Evolutionary conservation across 345 rosid genomes (phyloP).

Genomic region (Zanthoxylum bungeanum): DNA sequence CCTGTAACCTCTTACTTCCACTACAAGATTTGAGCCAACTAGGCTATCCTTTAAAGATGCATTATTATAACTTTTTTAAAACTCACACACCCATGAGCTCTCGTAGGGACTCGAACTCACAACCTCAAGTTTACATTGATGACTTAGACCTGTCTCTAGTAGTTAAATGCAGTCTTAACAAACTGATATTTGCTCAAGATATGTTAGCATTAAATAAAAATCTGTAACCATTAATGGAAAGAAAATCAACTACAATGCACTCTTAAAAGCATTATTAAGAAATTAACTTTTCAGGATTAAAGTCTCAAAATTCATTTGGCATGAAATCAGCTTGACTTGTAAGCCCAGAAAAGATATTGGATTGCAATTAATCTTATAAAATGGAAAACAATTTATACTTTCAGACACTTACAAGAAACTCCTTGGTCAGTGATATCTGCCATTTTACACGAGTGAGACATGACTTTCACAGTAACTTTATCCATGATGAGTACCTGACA

Average conservation of each 20-base stretch:
- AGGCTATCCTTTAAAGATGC: no score
- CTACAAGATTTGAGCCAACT: no score
- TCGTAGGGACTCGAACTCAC: no score
- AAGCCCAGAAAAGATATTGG: not conserved
- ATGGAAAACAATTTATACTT: not conserved
- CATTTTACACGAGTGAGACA: constrained; percentile 90
- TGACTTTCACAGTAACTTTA: constrained; percentile 82
- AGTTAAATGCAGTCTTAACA: not conserved
- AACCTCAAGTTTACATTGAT: no score
- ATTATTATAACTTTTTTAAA: no score
- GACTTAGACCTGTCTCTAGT: no score
- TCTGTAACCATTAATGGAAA: not conserved
- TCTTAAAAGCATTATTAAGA: not conserved
- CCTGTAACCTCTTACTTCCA: no score
- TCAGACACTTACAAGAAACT: constrained; percentile 65
- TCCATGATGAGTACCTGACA: constrained; percentile 87
- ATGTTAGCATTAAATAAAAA: not conserved
- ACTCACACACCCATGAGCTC: no score
- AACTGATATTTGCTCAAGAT: not conserved
- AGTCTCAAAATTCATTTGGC: not conserved
- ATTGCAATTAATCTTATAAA: not conserved
- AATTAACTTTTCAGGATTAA: not conserved
- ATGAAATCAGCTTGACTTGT: not conserved
- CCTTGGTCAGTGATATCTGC: constrained; percentile 96
- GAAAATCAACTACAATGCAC: not conserved